Evolutionary conservation across 2,329 filamentous ascomycete species (phyloP).

Genomic region (Fusarium nelsonii): DNA sequence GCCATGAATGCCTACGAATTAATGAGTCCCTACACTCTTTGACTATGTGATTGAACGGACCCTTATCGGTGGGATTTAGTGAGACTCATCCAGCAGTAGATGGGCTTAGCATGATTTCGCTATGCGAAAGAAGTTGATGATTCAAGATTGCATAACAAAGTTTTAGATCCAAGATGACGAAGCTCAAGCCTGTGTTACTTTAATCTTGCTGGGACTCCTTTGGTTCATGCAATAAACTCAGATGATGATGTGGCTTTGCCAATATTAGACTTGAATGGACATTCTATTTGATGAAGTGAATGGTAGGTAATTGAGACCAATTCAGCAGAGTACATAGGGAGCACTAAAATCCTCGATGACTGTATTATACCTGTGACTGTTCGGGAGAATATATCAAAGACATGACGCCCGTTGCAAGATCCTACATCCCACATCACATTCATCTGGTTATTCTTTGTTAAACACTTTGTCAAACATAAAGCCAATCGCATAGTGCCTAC

Average conservation of each 20-base stretch:
- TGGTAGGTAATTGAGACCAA: too few species aligned
- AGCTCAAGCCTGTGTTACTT: not conserved
- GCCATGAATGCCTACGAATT: conserved; percentile 12
- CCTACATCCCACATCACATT: too few species aligned
- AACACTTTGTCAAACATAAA: not conserved
- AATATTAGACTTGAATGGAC: not conserved
- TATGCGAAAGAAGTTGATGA: too few species aligned
- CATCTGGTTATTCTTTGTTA: too few species aligned
- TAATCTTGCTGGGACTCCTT: not conserved
- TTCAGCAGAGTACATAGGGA: too few species aligned
- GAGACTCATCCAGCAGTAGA: not conserved
- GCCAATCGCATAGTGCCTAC: not conserved
- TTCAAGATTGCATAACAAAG: too few species aligned
- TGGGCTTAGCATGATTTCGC: not conserved
- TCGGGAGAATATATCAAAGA: not conserved
- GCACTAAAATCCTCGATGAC: not conserved
- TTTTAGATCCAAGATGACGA: not conserved
- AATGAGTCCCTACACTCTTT: not conserved
- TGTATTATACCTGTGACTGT: too few species aligned
- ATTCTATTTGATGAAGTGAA: too few species aligned
- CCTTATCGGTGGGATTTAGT: not conserved
- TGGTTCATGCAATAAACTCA: not conserved
- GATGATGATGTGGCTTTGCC: not conserved
- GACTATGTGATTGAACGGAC: not conserved
- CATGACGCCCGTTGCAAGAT: not conserved